Conservation (phyloP, 805 yeast species). For the Osmozyma mogii region DNA sequence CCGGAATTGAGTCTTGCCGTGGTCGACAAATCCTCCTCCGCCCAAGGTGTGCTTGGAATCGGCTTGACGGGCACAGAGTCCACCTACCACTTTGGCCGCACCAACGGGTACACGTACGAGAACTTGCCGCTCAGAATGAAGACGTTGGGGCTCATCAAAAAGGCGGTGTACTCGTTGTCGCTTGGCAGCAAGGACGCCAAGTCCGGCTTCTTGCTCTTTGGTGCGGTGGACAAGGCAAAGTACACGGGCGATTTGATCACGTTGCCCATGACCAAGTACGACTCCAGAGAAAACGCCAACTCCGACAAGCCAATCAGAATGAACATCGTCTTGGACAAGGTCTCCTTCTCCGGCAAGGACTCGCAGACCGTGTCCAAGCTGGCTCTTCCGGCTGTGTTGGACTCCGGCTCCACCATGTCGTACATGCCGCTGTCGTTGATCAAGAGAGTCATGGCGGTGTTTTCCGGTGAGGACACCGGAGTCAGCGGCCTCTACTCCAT, state of each 20-base stretch:
- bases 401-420: not conserved
- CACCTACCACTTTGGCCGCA: not conserved
- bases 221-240: slow-evolving; percentile 2
- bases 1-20: slow-evolving; percentile 1
- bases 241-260: slow-evolving; percentile 15
- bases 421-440: no score
- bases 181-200: not conserved
- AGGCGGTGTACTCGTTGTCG: slow-evolving; percentile 1
- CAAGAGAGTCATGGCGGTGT: no score
- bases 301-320: not conserved
- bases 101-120: not conserved
- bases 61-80: slow-evolving; percentile 2
- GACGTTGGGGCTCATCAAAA: not conserved
- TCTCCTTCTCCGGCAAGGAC: no score
- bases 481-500: slow-evolving; percentile 42
- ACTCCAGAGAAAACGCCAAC: not conserved
- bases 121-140: slow-evolving; percentile 3
- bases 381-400: not conserved
- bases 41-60: slow-evolving; percentile 2
- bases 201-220: slow-evolving; percentile 1
- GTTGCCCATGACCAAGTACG: slow-evolving; percentile 11
- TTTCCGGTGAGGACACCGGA: no score
- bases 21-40: not conserved
- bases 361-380: not conserved
- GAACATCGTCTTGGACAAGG: not conserved